Evolutionary conservation across 768 basidiomycete genomes (phyloP).

Genomic region (Trametes meyenii): DNA sequence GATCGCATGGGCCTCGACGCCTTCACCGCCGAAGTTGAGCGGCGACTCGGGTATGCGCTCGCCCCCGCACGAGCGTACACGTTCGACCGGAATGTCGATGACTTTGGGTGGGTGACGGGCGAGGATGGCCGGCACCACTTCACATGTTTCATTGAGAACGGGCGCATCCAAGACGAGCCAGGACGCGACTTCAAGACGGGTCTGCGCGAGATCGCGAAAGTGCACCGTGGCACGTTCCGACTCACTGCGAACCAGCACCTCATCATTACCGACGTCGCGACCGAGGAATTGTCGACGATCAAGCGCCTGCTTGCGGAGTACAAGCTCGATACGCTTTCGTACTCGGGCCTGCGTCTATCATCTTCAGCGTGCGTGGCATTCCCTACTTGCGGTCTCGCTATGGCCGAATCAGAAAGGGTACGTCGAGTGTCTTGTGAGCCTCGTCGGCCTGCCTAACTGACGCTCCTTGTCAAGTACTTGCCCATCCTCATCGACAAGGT

Average conservation of each 20-base stretch:
- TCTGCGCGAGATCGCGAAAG: conserved; percentile 87
- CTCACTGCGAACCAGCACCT: conserved; percentile 96
- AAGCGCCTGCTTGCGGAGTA: conserved; percentile 81
- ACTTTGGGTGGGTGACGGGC: conserved; percentile 91
- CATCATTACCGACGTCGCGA: conserved; percentile 79
- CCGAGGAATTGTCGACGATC: conserved; percentile 74
- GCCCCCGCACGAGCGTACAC: conserved; percentile 72
- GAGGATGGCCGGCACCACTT: conserved; percentile 90
- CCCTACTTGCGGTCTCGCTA: conserved; percentile 89
- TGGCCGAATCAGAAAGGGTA: conserved; percentile 78
- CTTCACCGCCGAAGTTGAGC: conserved; percentile 91
- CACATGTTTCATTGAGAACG: conserved; percentile 95
- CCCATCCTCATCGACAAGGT: conserved; percentile 93
- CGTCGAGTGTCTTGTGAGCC: conserved; percentile 27
- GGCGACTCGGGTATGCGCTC: conserved; percentile 78
- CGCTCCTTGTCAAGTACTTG: conserved; percentile 61
- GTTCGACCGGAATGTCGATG: conserved; percentile 90
- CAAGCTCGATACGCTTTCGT: conserved; percentile 85
- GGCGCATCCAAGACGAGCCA: conserved; percentile 94
- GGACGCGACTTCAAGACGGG: conserved; percentile 91
- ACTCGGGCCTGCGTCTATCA: conserved; percentile 78
- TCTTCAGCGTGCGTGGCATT: conserved; percentile 97
- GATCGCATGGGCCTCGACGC: conserved; percentile 89
- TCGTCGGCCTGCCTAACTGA: neutral
- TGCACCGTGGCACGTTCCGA: conserved; percentile 93